Percentiles rank a stretch among this genome's conserved stretches.
These are phyloP conservation scores for Trypethelium eluteriae DNA, from an alignment of 495 filamentous ascomycete species.

Conservation along the genomic window DNA sequence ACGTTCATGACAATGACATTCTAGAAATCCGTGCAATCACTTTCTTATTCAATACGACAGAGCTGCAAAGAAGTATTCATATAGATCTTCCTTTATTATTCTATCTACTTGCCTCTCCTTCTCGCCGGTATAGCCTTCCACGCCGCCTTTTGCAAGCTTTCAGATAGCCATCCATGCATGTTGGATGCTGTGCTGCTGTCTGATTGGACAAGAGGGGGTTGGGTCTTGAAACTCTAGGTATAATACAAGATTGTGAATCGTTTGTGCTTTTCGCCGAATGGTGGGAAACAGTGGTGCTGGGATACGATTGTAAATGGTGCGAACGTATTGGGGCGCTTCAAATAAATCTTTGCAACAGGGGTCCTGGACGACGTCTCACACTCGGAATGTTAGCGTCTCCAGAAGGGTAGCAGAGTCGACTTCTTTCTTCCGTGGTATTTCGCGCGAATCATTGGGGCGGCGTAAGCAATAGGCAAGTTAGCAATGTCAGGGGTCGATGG, in stretches of 20 bases:
- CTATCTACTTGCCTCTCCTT: neutral
- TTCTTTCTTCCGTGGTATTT: neutral
- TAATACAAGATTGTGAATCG: neutral
- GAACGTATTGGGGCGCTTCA: neutral
- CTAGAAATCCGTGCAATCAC: neutral
- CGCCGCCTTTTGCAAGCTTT: neutral
- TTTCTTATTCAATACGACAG: neutral
- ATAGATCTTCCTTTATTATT: neutral
- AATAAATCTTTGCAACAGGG: neutral
- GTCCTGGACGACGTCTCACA: neutral
- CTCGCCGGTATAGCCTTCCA: neutral
- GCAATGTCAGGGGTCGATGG: neutral
- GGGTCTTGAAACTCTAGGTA: slow-evolving; percentile 4
- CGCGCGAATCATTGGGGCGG: no score
- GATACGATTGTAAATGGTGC: neutral
- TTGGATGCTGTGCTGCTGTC: neutral
- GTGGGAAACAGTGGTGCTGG: neutral
- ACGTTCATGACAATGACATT: neutral
- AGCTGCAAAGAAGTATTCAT: neutral
- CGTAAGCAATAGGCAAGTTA: neutral
- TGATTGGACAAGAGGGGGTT: neutral
- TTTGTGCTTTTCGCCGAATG: neutral
- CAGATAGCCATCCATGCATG: neutral
- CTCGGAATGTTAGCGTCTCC: neutral
- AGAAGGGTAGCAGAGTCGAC: neutral